phyloP scores from a whole-genome alignment of 1,139 yeast genomes.

The Lodderomyces metapsilosis region DNA sequence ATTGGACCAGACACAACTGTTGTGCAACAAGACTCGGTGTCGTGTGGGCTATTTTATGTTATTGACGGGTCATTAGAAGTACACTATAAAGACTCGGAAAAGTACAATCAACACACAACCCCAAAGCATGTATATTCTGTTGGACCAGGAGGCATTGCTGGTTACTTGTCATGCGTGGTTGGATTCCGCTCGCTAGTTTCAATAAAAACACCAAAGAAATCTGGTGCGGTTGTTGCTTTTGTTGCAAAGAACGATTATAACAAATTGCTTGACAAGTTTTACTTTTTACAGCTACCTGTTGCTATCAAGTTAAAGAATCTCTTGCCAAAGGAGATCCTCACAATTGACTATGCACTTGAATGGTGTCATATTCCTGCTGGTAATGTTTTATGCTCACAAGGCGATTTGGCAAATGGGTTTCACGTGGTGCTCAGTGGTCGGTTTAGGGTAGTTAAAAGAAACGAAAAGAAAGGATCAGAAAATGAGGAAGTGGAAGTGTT shows the following conservation, averaged over 20 bases:
- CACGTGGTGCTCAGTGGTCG: conserved; percentile 91
- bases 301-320: conserved; percentile 71
- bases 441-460: conserved; percentile 58
- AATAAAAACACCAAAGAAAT: conserved; percentile 55
- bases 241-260: conserved; percentile 64
- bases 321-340: conserved; percentile 64
- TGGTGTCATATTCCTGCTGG: conserved; percentile 94
- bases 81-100: conserved; percentile 28
- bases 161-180: conserved; percentile 77
- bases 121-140: conserved; percentile 50
- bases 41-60: conserved; percentile 76
- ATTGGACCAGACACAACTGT: conserved; percentile 55
- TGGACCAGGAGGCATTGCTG: conserved; percentile 80
- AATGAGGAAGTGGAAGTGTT: conserved; percentile 39
- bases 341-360: conserved; percentile 88
- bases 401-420: conserved; percentile 88
- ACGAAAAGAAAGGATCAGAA: conserved; percentile 11
- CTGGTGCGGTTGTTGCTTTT: conserved; percentile 65
- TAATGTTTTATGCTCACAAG: conserved; percentile 72
- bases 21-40: conserved; percentile 61
- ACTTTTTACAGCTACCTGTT: conserved; percentile 70
- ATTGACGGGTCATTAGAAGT: conserved; percentile 77
- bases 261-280: conserved; percentile 68
- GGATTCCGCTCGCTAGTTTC: conserved; percentile 80
- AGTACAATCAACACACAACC: conserved; percentile 19